Conservation (phyloP, 805 yeast species). For the Jamesozyma gamospora region DNA sequence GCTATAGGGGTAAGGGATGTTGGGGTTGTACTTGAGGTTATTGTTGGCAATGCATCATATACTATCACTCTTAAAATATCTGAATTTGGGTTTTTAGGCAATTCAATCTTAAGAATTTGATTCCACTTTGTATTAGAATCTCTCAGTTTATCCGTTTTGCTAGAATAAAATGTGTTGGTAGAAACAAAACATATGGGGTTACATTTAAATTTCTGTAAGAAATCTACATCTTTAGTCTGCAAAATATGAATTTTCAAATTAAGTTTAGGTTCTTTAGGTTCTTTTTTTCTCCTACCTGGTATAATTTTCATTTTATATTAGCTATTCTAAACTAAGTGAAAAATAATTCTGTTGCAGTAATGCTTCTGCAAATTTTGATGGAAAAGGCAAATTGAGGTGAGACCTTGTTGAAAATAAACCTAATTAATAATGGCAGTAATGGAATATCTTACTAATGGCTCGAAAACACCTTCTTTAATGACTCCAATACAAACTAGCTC, state of each 20-base stretch:
- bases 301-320: conserved; percentile 11
- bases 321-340: too few relatives aligned
- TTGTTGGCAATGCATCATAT: conserved; percentile 20
- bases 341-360: too few relatives aligned
- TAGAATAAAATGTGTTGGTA: conserved; percentile 18
- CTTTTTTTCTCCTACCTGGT: conserved; percentile 9
- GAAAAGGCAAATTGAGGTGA: too few relatives aligned
- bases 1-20: background rate
- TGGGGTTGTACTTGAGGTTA: background rate
- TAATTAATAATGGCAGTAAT: too few relatives aligned
- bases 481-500: too few relatives aligned
- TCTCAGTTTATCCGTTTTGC: conserved; percentile 16
- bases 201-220: conserved; percentile 20
- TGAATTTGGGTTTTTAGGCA: conserved; percentile 21
- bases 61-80: conserved; percentile 23
- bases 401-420: too few relatives aligned
- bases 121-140: conserved; percentile 20
- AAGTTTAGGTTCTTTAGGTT: conserved; percentile 8
- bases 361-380: too few relatives aligned
- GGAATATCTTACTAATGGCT: too few relatives aligned
- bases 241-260: conserved; percentile 15
- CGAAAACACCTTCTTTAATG: too few relatives aligned
- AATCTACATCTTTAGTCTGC: conserved; percentile 17
- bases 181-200: conserved; percentile 24
- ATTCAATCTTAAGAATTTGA: conserved; percentile 19